Evolutionary conservation across 169 alveolate species (phyloP), one percentile per base, ranked within the genome.

Genomic region (Fabrea salina): DNA sequence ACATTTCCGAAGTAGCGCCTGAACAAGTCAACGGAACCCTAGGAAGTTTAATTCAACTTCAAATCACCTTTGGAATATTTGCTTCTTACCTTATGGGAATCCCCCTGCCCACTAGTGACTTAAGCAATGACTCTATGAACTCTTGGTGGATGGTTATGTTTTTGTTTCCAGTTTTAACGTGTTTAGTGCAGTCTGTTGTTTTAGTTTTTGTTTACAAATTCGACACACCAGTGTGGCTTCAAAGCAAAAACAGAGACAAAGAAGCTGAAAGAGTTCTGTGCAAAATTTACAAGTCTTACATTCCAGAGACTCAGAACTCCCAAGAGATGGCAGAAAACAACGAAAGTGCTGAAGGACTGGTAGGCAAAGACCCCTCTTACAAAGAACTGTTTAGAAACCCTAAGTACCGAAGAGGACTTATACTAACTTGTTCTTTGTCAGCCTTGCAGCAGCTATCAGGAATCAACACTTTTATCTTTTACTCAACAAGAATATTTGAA

Each of bases 381-480:
- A n/a, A n/a, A n/a, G n/a, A n/a, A n/a, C n/a, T n/a, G n/a, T n/a
- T n/a, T n/a, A n/a, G n/a, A n/a, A n/a, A n/a, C n/a, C n/a, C n/a
- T n/a, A n/a, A n/a, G n/a, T n/a, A n/a, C n/a, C n/a, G n/a, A n/a
- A n/a, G n/a, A n/a, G n/a, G n/a, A n/a, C n/a, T n/a, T n/a, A n/a
- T n/a, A n/a, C 13, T 8, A 5, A 6, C 7, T 6, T n/a, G 5
- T 5, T 54, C 67, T 0, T 43, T 84, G 40, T 37, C 77, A 35
- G 1, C 66, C 2, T 54, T 86, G 59, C 71, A 82, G 75, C 78
- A 86, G 43, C 64, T 82, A 13, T 37, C 83, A 4, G 92, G 92
- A 8, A 86, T 86, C 32, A 86, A 86, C 57, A 80, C 86, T 0
- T 71, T 86, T 3, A 82, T 86, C 44, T 51, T 82, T 32, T 86